phyloP scores from a whole-genome alignment of 352 stramenopile species.

The Pythium myriotylum region DNA sequence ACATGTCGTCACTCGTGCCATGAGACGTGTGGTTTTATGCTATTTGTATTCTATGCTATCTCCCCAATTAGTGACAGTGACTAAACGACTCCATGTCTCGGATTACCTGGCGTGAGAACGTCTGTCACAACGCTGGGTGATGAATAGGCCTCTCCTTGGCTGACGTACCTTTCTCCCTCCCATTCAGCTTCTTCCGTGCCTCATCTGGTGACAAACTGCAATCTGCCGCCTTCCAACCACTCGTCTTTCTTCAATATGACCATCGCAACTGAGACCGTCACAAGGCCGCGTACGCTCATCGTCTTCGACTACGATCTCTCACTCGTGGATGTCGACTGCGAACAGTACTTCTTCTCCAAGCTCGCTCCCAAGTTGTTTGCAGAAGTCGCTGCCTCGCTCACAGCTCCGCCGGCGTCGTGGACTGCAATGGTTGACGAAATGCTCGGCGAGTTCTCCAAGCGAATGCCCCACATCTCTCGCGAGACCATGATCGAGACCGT shows the following conservation, averaged over 20 bases:
- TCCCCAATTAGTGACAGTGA: not conserved
- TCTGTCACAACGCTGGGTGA: too few species aligned
- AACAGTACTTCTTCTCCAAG: constrained; percentile 14
- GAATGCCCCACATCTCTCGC: constrained; percentile 18
- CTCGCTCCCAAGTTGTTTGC: constrained; percentile 7
- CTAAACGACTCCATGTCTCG: not conserved
- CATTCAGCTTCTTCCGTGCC: not conserved
- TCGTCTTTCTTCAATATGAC: not conserved
- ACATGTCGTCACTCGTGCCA: too few species aligned
- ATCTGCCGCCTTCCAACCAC: not conserved
- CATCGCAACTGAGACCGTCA: constrained; percentile 1
- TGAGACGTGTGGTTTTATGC: too few species aligned
- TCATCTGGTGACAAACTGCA: not conserved
- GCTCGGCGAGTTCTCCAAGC: constrained; percentile 5
- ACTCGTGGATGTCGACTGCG: constrained; percentile 31
- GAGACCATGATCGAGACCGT: constrained; percentile 24
- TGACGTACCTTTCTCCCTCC: not conserved
- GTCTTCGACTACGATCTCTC: constrained; percentile 38
- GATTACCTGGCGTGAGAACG: not conserved
- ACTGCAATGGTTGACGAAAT: constrained; percentile 13
- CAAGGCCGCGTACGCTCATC: constrained; percentile 13
- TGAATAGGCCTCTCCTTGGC: not conserved
- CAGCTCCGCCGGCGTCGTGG: constrained; percentile 15
- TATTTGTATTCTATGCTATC: too few species aligned
- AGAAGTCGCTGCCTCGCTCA: constrained; percentile 7